Evolutionary conservation across 2,329 filamentous ascomycete genomes (phyloP).

Genomic region (Alternaria tenuissima): DNA sequence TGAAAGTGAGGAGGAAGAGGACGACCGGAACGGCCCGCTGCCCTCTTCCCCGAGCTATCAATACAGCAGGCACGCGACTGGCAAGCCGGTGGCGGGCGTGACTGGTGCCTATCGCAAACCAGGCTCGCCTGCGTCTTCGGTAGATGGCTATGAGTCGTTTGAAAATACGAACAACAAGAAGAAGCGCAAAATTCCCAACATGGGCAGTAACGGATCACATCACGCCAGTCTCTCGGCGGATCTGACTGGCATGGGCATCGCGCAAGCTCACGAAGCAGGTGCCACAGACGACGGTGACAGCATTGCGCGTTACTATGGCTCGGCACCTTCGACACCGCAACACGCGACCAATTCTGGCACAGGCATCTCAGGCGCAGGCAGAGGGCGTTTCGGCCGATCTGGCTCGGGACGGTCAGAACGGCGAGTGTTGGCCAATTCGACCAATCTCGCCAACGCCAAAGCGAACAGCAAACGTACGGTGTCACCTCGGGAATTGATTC

Average conservation of each 20-base stretch:
- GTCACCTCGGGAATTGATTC: slow-evolving; percentile 40
- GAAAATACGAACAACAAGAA: slow-evolving; percentile 99
- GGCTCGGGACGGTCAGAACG: slow-evolving; percentile 54
- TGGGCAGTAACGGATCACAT: slow-evolving; percentile 72
- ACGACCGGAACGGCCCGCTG: slow-evolving; percentile 53
- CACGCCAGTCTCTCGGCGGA: slow-evolving; percentile 67
- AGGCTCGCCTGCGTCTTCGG: slow-evolving; percentile 71
- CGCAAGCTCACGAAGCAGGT: slow-evolving; percentile 54
- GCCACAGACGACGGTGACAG: slow-evolving; percentile 57
- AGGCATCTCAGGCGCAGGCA: slow-evolving; percentile 83
- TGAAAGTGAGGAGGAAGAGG: slow-evolving; percentile 68
- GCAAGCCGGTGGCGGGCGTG: slow-evolving; percentile 32
- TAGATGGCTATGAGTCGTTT: slow-evolving; percentile 94
- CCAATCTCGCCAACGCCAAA: slow-evolving; percentile 55
- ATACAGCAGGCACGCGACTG: slow-evolving; percentile 44
- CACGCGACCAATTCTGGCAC: slow-evolving; percentile 59
- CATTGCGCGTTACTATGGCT: slow-evolving; percentile 64
- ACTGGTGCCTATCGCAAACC: slow-evolving; percentile 51
- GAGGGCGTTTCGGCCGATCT: slow-evolving; percentile 80
- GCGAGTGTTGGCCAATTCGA: slow-evolving; percentile 54
- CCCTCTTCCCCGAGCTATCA: slow-evolving; percentile 52
- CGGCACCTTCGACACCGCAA: slow-evolving; percentile 62
- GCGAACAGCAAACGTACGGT: slow-evolving; percentile 51
- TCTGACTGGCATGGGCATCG: slow-evolving; percentile 69
- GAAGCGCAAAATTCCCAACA: slow-evolving; percentile 96